Conservation (phyloP, 441 rosid species). For the Breynia disticha region DNA sequence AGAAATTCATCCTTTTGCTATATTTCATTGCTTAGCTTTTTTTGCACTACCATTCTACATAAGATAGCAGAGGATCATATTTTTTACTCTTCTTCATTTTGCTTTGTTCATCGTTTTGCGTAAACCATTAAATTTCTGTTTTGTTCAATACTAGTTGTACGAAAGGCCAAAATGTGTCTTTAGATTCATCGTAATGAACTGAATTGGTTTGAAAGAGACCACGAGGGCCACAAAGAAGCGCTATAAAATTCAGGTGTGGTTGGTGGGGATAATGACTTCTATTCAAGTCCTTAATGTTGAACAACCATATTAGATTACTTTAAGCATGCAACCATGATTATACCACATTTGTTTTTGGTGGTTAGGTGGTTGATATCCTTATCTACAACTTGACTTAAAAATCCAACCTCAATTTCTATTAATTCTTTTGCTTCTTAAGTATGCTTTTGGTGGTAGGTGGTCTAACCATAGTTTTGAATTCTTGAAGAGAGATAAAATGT, state of each 20-base stretch:
- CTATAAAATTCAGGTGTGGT: not conserved
- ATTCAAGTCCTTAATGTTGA: not conserved
- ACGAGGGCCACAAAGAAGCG: no score
- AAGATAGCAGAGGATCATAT: not conserved
- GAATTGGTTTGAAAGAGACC: no score
- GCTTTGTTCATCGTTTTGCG: not conserved
- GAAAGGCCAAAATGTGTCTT: no score
- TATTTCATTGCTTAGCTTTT: not conserved
- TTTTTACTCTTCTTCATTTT: not conserved
- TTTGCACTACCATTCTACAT: not conserved
- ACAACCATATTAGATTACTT: not conserved
- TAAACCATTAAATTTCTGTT: not conserved
- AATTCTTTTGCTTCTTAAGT: not conserved
- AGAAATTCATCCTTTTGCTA: constrained; percentile 14
- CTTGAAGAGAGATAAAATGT: no score
- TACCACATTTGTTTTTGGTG: not conserved
- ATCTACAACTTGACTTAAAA: not conserved
- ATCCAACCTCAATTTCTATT: not conserved
- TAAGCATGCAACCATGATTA: not conserved
- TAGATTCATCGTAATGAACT: no score
- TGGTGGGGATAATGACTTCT: not conserved
- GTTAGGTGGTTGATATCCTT: not conserved
- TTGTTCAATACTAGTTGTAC: no score
- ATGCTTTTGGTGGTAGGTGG: no score
- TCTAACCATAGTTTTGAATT: no score